phyloP scores from a whole-genome alignment of 1,284 basidiomycete genomes.

The Uromyces viciae-fabae region DNA sequence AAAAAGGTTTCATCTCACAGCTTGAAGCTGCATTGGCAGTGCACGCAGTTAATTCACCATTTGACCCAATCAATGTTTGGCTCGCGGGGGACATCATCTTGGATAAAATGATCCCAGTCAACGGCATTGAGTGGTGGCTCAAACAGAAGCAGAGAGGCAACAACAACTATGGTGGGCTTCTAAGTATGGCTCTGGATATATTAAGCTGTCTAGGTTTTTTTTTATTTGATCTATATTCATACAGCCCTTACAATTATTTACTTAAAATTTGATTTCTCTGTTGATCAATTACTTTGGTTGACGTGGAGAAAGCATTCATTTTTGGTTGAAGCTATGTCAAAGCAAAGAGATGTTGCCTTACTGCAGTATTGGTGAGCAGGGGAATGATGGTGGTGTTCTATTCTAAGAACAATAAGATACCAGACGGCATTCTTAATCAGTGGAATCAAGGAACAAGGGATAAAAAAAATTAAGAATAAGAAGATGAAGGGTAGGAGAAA shows the following conservation, averaged over 20 bases:
- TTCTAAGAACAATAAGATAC: slow-evolving; percentile 3
- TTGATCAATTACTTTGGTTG: not conserved
- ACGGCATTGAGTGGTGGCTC: not conserved
- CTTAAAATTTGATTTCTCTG: not conserved
- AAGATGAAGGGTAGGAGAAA: too few species aligned
- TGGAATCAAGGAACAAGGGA: too few species aligned
- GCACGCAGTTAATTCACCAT: not conserved
- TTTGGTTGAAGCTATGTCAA: not conserved
- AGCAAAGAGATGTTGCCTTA: not conserved
- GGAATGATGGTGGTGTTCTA: not conserved
- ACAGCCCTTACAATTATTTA: not conserved
- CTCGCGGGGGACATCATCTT: not conserved
- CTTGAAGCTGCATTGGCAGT: not conserved
- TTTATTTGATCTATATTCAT: not conserved
- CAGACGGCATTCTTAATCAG: not conserved
- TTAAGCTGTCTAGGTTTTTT: not conserved
- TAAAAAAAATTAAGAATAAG: too few species aligned
- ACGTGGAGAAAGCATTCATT: not conserved
- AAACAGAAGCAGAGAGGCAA: not conserved
- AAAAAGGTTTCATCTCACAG: not conserved
- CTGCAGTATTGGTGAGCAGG: not conserved
- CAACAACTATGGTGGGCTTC: not conserved
- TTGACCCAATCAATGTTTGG: not conserved
- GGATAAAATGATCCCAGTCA: not conserved
- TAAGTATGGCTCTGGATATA: not conserved